A percentile compares a stretch with the other conserved stretches of the same genome.
These are phyloP conservation scores for Agarophyton chilense DNA, from an alignment of 23 red algal genomes.

Conservation along the genomic window DNA sequence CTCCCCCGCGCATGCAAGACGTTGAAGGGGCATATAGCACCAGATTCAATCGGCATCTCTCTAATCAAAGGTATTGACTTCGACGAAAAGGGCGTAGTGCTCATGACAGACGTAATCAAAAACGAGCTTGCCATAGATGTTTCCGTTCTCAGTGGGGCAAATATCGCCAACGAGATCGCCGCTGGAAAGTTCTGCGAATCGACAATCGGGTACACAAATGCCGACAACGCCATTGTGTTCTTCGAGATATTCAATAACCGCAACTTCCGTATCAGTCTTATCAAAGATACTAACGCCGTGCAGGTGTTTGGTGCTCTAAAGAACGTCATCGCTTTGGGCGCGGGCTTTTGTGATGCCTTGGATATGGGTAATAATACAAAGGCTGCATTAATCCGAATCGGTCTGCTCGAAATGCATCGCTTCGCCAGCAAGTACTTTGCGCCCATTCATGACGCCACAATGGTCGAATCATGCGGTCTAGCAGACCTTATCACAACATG, in stretches of 20 bases:
- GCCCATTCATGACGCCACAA: conserved; percentile 64
- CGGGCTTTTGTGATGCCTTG: conserved; percentile 90
- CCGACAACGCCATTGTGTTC: conserved; percentile 67
- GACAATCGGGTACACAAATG: conserved; percentile 79
- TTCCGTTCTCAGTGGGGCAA: conserved; percentile 89
- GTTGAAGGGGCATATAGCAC: conserved; percentile 55
- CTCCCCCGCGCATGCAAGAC: conserved; percentile 66
- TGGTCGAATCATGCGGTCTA: conserved; percentile 86
- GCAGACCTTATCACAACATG: conserved; percentile 97
- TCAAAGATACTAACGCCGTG: conserved; percentile 73
- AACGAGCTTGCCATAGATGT: conserved; percentile 73
- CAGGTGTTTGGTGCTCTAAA: conserved; percentile 93
- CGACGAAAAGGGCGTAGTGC: conserved; percentile 66
- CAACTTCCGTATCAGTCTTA: conserved; percentile 83
- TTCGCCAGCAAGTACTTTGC: conserved; percentile 82
- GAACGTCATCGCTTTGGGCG: conserved; percentile 91
- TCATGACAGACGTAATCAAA: conserved; percentile 88
- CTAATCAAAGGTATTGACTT: conserved; percentile 97
- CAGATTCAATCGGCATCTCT: conserved; percentile 71
- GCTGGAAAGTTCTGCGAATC: conserved; percentile 89
- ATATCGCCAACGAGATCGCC: conserved; percentile 96
- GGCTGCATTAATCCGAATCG: conserved; percentile 87
- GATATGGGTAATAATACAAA: conserved; percentile 91
- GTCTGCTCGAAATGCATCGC: conserved; percentile 88
- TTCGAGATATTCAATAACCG: conserved; percentile 77